Evolutionary conservation across 2,329 filamentous ascomycete species (phyloP).

Genomic region (Drechslerella coelobrocha): DNA sequence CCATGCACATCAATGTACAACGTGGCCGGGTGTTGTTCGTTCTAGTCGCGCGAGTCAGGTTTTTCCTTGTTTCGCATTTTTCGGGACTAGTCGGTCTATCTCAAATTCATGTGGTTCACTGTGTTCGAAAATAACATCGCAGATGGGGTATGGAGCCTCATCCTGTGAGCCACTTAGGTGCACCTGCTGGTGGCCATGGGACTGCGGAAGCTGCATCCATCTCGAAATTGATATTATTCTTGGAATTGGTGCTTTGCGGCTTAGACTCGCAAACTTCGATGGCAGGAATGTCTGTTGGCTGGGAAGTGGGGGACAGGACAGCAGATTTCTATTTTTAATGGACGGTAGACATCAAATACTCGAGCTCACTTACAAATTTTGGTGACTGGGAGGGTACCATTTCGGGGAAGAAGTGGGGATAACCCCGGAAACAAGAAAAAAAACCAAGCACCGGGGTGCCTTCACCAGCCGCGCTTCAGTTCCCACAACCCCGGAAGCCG

Average conservation of each 20-base stretch:
- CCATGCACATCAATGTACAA: not conserved
- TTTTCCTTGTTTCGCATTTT: not conserved
- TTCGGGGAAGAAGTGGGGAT: not conserved
- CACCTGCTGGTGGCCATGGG: not conserved
- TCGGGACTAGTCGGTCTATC: not conserved
- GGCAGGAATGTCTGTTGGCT: conserved; percentile 5
- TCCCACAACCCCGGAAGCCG: conserved; percentile 2
- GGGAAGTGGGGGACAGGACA: conserved; percentile 15
- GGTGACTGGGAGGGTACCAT: conserved; percentile 37
- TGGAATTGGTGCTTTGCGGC: conserved; percentile 41
- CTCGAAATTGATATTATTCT: conserved; percentile 27
- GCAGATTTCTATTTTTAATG: conserved; percentile 45
- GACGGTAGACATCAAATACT: conserved; percentile 44
- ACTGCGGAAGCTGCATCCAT: conserved; percentile 27
- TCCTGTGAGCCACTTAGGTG: conserved; percentile 30
- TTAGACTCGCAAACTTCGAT: conserved; percentile 26
- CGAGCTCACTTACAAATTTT: conserved; percentile 47
- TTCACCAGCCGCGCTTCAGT: not conserved
- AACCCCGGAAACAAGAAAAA: not conserved
- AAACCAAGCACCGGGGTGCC: not conserved
- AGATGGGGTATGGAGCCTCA: not conserved
- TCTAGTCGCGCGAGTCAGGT: not conserved
- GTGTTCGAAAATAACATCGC: conserved; percentile 36
- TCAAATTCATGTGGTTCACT: conserved; percentile 3
- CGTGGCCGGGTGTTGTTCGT: not conserved